phyloP scores from a whole-genome alignment of 1,284 basidiomycete species.

The Fomitopsis schrenkii region DNA sequence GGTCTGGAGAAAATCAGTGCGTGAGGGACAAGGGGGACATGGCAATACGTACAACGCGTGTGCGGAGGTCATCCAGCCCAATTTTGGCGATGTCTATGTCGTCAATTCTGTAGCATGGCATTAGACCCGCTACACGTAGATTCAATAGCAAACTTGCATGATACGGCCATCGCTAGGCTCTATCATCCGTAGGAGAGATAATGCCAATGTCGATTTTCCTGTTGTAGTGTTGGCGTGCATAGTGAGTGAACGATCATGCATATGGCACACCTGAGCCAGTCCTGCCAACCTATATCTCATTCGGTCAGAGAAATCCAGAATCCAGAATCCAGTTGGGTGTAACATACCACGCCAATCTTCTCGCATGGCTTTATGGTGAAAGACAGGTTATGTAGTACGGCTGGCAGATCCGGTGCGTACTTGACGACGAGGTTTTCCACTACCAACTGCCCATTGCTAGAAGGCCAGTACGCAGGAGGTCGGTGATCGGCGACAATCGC shows the following conservation, averaged over 20 bases:
- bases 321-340: no score
- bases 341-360: slow-evolving; percentile 67
- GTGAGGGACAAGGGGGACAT: not conserved
- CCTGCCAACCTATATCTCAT: slow-evolving; percentile 46
- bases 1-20: slow-evolving; percentile 38
- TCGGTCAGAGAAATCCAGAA: not conserved
- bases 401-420: slow-evolving; percentile 72
- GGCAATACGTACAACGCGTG: slow-evolving; percentile 41
- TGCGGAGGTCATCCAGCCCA: slow-evolving; percentile 79
- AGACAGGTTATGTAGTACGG: slow-evolving; percentile 64
- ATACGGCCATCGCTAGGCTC: slow-evolving; percentile 75
- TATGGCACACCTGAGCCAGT: slow-evolving; percentile 52
- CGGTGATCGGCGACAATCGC: slow-evolving; percentile 48
- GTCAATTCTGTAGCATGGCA: slow-evolving; percentile 50
- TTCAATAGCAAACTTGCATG: slow-evolving; percentile 35
- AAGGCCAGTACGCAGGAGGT: slow-evolving; percentile 79
- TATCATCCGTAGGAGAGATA: slow-evolving; percentile 76
- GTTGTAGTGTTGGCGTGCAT: not conserved
- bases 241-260: not conserved
- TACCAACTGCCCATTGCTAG: slow-evolving; percentile 48
- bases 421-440: slow-evolving; percentile 67
- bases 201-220: slow-evolving; percentile 73
- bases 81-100: slow-evolving; percentile 80
- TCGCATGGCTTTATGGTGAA: slow-evolving; percentile 73
- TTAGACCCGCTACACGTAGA: slow-evolving; percentile 1